Percentiles rank a stretch among this genome's conserved stretches.
Conservation (phyloP, 2,329 filamentous ascomycete species). For the Kalmusia sp. region DNA sequence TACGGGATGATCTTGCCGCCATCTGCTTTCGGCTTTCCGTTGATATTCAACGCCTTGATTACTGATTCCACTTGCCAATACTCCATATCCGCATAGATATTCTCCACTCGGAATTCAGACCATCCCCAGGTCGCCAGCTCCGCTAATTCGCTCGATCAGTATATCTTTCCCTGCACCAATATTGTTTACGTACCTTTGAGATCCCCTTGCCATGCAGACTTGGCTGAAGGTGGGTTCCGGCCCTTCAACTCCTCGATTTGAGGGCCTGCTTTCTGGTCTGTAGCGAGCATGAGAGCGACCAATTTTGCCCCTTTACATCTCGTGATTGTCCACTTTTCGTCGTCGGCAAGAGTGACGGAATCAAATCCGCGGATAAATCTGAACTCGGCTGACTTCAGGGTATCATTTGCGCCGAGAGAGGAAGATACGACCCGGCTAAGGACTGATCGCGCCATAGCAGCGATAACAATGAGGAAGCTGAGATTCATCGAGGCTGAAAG, state of each 20-base stretch:
- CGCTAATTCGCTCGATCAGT: neutral
- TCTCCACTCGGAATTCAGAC: constrained; percentile 4
- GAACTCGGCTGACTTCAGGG: neutral
- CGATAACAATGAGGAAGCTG: neutral
- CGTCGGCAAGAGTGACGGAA: neutral
- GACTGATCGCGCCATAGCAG: neutral
- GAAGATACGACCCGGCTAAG: neutral
- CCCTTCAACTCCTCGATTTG: neutral
- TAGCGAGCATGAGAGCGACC: neutral
- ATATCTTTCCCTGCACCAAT: no score
- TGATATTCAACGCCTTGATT: constrained; percentile 15
- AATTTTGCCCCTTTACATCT: neutral
- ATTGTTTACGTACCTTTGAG: constrained; percentile 12
- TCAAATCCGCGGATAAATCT: neutral
- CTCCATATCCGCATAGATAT: constrained; percentile 14
- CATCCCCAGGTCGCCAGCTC: constrained; percentile 26
- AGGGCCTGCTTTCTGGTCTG: neutral
- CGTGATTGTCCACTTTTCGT: neutral
- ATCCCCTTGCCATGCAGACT: constrained; percentile 23
- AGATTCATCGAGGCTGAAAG: neutral
- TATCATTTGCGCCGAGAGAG: neutral
- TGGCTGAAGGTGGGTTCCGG: constrained; percentile 21
- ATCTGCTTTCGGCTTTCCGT: constrained; percentile 11
- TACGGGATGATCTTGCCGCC: constrained; percentile 24
- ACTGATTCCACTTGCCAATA: constrained; percentile 19